Percentiles rank a stretch among this genome's conserved stretches.
These are phyloP conservation scores for Prunus mume DNA, from an alignment of 306 rosid species.

Conservation along the genomic window DNA sequence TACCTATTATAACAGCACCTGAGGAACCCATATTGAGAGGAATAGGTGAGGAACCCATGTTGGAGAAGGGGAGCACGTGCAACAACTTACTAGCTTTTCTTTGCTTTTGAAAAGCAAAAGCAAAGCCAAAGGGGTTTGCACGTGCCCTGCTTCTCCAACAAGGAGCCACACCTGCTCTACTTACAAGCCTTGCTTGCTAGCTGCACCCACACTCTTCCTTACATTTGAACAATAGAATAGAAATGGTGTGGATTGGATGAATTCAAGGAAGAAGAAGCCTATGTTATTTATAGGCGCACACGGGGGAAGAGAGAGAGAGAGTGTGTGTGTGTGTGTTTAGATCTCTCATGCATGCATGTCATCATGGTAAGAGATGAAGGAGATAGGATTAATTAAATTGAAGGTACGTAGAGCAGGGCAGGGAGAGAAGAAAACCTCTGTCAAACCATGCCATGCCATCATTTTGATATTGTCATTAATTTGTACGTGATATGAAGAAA, in stretches of 20 bases:
- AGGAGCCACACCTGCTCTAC: conserved; percentile 53
- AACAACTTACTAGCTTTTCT: conserved; percentile 15
- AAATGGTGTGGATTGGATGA: conserved; percentile 9
- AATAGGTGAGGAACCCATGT: conserved; percentile 55
- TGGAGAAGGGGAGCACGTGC: conserved; percentile 97
- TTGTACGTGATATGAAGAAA: conserved; percentile 12
- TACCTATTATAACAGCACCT: too few relatives aligned
- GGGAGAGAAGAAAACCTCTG: conserved; percentile 21
- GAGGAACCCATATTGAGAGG: too few relatives aligned
- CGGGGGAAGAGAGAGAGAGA: conserved; percentile 5
- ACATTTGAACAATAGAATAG: background rate
- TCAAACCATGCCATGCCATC: conserved; percentile 33
- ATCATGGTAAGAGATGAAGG: conserved; percentile 25
- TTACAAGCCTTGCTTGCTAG: too few relatives aligned
- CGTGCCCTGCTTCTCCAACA: conserved; percentile 99
- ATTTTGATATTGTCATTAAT: conserved; percentile 21
- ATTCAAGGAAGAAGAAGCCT: conserved; percentile 2
- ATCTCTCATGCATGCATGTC: conserved; percentile 8
- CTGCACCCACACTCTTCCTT: too few relatives aligned
- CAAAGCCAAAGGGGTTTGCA: conserved; percentile 43
- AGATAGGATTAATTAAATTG: conserved; percentile 27
- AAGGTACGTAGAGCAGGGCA: conserved; percentile 14
- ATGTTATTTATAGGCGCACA: conserved; percentile 47
- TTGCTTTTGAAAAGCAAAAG: conserved; percentile 7
- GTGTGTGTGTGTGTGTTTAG: background rate